phyloP scores from a whole-genome alignment of 1,284 basidiomycete genomes.

The Sporisorium iseilematis-ciliati region DNA sequence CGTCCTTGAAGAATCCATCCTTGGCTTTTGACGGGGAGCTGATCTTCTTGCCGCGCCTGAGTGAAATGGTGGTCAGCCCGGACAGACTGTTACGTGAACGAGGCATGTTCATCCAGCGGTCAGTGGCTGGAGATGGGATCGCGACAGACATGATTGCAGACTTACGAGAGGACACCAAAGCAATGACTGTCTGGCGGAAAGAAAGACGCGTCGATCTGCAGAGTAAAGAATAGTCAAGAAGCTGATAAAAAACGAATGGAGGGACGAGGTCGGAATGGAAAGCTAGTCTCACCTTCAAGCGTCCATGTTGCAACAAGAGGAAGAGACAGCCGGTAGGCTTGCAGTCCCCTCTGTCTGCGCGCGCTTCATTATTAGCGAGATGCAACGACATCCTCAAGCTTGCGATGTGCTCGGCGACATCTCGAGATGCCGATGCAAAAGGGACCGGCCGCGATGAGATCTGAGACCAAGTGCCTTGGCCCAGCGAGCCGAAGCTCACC shows the following conservation, averaged over 20 bases:
- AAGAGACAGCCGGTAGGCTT: slow-evolving; percentile 10
- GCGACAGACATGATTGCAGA: background rate
- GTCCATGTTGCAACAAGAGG: slow-evolving; percentile 20
- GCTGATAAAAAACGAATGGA: background rate
- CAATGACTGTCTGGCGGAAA: slow-evolving; percentile 11
- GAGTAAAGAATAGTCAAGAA: background rate
- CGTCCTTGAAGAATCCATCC: background rate
- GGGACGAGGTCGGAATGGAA: background rate
- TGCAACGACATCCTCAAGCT: slow-evolving; percentile 11
- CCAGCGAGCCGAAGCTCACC: slow-evolving; percentile 5
- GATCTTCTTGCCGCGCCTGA: slow-evolving; percentile 3
- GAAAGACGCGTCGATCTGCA: slow-evolving; percentile 17
- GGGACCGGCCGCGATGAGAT: background rate
- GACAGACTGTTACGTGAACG: slow-evolving; percentile 5
- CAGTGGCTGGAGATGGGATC: background rate
- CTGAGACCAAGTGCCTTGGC: background rate
- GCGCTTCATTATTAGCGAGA: background rate
- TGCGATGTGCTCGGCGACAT: slow-evolving; percentile 7
- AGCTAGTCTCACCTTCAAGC: slow-evolving; percentile 9
- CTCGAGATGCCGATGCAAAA: slow-evolving; percentile 10
- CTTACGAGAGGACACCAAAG: slow-evolving; percentile 32
- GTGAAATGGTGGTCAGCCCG: slow-evolving; percentile 7
- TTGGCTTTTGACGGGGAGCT: no score
- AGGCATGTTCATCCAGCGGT: background rate
- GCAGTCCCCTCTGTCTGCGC: background rate